These are phyloP conservation scores for Serendipita vermifera DNA, from an alignment of 768 basidiomycete species.

Conservation along the genomic window DNA sequence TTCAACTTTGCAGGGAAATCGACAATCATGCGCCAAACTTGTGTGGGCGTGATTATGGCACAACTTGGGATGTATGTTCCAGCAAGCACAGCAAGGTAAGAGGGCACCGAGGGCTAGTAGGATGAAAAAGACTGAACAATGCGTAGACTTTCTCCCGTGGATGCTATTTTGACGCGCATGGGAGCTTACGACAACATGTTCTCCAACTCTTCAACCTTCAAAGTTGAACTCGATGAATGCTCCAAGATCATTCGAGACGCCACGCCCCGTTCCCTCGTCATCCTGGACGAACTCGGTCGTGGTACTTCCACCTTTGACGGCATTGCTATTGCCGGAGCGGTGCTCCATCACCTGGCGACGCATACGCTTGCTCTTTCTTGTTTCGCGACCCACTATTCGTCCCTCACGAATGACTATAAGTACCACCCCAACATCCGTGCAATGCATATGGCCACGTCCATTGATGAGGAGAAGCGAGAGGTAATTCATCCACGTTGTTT, in stretches of 20 bases:
- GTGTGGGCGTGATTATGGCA: constrained; percentile 88
- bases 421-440: constrained; percentile 87
- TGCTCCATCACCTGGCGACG: constrained; percentile 87
- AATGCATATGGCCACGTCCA: constrained; percentile 91
- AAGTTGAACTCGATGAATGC: constrained; percentile 96
- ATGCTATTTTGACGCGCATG: constrained; percentile 91
- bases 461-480: constrained; percentile 85
- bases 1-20: constrained; percentile 9
- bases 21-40: constrained; percentile 80
- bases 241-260: constrained; percentile 90
- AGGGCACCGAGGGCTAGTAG: too few species aligned
- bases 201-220: constrained; percentile 88
- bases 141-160: constrained; percentile 68
- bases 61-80: constrained; percentile 95
- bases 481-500: constrained; percentile 28
- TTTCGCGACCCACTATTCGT: constrained; percentile 97
- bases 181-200: constrained; percentile 99
- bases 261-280: constrained; percentile 86
- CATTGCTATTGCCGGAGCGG: constrained; percentile 96
- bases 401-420: constrained; percentile 84
- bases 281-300: constrained; percentile 88
- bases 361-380: constrained; percentile 84
- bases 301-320: constrained; percentile 97
- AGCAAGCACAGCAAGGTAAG: constrained; percentile 62
- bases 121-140: too few species aligned